phyloP scores from a whole-genome alignment of 176 grass and related monocot species.

The Oryza coarctata region DNA sequence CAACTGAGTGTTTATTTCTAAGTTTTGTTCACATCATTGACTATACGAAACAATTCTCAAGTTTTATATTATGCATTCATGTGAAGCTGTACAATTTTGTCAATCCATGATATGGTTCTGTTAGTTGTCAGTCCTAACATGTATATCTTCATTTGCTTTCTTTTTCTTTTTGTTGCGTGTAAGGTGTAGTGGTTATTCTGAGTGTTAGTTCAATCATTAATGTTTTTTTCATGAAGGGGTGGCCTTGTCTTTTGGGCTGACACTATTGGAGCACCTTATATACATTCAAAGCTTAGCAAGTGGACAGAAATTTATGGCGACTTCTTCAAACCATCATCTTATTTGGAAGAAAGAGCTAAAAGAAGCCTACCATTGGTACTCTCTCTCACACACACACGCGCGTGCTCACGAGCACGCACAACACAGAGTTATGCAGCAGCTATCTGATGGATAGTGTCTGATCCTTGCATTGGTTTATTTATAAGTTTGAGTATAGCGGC shows the following conservation, averaged over 20 bases:
- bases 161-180: background rate
- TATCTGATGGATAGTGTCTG: background rate
- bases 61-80: background rate
- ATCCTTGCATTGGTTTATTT: background rate
- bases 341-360: constrained; percentile 75
- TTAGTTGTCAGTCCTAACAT: background rate
- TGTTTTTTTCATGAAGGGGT: constrained; percentile 57
- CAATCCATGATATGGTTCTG: background rate
- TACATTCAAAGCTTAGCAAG: constrained; percentile 73
- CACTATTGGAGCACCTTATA: constrained; percentile 72
- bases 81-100: background rate
- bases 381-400: background rate
- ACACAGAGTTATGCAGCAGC: background rate
- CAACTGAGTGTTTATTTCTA: background rate
- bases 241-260: constrained; percentile 95
- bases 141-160: background rate
- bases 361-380: constrained; percentile 63
- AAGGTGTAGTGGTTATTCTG: background rate
- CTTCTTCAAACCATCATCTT: constrained; percentile 76
- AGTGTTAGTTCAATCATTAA: constrained; percentile 8
- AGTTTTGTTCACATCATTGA: constrained; percentile 1
- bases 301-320: constrained; percentile 72
- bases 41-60: background rate
- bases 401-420: background rate
- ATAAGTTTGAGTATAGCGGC: background rate